phyloP scores from a whole-genome alignment of 805 yeast genomes.

The Jamesozyma piceae region DNA sequence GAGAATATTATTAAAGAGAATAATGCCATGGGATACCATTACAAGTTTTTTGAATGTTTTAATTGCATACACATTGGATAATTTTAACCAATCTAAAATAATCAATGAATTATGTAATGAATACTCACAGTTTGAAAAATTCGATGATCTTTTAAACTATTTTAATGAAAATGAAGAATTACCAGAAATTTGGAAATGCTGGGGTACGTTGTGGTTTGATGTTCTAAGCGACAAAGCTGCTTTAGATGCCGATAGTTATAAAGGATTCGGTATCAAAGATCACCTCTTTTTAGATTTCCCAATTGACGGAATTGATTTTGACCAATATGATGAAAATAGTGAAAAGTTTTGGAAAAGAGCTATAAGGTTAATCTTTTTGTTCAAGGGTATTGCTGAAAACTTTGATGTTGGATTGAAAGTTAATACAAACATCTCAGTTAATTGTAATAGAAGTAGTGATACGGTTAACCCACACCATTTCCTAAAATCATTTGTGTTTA shows the following conservation, averaged over 20 bases:
- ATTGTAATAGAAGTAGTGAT: conserved; percentile 11
- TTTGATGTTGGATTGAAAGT: conserved; percentile 12
- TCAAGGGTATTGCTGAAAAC: conserved; percentile 24
- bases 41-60: conserved; percentile 55
- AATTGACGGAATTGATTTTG: conserved; percentile 47
- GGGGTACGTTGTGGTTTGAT: conserved; percentile 81
- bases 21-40: conserved; percentile 62
- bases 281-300: conserved; percentile 55
- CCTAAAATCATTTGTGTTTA: conserved; percentile 19
- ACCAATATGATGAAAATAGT: conserved; percentile 30
- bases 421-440: conserved; percentile 10
- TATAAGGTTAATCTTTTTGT: conserved; percentile 24
- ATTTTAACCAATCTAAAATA: conserved; percentile 11
- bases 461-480: conserved; percentile 11
- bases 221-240: conserved; percentile 39
- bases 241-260: conserved; percentile 31
- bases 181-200: conserved; percentile 74
- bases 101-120: conserved; percentile 19
- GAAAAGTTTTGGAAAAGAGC: conserved; percentile 29
- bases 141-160: conserved; percentile 37
- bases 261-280: conserved; percentile 49
- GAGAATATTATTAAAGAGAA: conserved; percentile 34
- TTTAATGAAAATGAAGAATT: conserved; percentile 53
- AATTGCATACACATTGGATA: conserved; percentile 29
- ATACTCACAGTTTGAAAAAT: conserved; percentile 15